Evolutionary conservation across 179 eudicot genomes (phyloP).

Genomic region (Beta macrorhiza): DNA sequence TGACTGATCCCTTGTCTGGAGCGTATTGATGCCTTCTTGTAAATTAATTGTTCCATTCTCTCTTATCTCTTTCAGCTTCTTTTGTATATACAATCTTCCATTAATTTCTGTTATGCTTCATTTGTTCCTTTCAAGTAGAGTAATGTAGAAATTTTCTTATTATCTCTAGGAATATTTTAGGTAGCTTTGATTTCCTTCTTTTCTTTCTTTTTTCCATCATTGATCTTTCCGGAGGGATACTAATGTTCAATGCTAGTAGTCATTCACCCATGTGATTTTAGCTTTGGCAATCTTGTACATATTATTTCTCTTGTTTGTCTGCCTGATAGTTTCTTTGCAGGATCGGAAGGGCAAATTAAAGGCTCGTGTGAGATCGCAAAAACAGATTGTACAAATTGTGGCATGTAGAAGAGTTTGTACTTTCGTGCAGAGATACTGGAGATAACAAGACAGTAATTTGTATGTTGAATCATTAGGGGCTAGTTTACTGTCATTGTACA

Average conservation of each 20-base stretch:
- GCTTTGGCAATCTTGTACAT: not conserved
- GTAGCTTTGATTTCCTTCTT: not conserved
- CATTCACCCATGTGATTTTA: not conserved
- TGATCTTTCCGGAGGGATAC: not conserved
- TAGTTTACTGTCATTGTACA: too few relatives aligned
- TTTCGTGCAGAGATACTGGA: too few relatives aligned
- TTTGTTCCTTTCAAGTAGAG: not conserved
- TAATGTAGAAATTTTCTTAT: not conserved
- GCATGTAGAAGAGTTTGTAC: not conserved
- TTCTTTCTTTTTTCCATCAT: not conserved
- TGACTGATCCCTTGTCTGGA: slow-evolving; percentile 1
- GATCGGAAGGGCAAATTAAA: not conserved
- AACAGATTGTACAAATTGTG: not conserved
- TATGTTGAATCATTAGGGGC: not conserved
- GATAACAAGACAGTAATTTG: not conserved
- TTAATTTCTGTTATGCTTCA: not conserved
- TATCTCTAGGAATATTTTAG: not conserved
- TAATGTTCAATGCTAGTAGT: not conserved
- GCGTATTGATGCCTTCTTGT: slow-evolving; percentile 1
- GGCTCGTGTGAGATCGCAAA: not conserved
- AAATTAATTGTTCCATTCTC: slow-evolving; percentile 1
- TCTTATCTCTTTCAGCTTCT: not conserved
- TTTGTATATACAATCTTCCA: not conserved
- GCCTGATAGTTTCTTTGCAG: not conserved
- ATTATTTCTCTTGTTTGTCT: not conserved